Evolutionary conservation across 2,329 filamentous ascomycete species (phyloP).

Genomic region (Paraphaeosphaeria minitans): DNA sequence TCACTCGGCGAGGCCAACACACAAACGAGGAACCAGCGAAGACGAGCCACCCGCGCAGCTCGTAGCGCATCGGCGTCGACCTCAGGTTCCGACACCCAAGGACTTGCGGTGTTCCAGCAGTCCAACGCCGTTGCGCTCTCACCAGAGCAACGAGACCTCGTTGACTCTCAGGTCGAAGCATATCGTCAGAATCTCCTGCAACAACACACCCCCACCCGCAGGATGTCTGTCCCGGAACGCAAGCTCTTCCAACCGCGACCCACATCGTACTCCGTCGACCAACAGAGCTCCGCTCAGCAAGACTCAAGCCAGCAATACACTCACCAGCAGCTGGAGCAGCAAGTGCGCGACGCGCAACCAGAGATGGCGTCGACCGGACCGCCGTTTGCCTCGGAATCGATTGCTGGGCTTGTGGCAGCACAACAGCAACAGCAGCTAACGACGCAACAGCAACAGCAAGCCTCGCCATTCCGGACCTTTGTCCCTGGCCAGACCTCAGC

Average conservation of each 20-base stretch:
- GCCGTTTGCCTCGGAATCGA: background rate
- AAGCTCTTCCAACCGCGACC: background rate
- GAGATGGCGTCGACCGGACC: background rate
- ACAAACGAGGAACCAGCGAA: background rate
- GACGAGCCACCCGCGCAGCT: background rate
- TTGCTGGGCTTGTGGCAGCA: background rate
- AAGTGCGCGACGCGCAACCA: background rate
- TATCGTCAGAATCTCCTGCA: background rate
- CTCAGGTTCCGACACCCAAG: background rate
- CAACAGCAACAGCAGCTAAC: background rate
- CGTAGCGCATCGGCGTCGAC: background rate
- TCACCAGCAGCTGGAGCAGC: background rate
- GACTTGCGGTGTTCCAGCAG: background rate
- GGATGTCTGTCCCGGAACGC: background rate
- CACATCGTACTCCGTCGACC: background rate
- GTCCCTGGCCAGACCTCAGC: background rate
- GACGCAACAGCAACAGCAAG: constrained; percentile 3
- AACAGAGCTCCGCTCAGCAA: background rate
- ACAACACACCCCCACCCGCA: background rate
- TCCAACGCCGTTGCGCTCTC: background rate
- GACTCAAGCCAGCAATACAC: background rate
- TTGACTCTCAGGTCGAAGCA: background rate
- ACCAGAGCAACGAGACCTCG: background rate
- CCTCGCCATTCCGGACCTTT: background rate
- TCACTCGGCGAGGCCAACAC: background rate